Evolutionary conservation across 176 grass and related monocot species (phyloP).

Genomic region (Oryza nivara): DNA sequence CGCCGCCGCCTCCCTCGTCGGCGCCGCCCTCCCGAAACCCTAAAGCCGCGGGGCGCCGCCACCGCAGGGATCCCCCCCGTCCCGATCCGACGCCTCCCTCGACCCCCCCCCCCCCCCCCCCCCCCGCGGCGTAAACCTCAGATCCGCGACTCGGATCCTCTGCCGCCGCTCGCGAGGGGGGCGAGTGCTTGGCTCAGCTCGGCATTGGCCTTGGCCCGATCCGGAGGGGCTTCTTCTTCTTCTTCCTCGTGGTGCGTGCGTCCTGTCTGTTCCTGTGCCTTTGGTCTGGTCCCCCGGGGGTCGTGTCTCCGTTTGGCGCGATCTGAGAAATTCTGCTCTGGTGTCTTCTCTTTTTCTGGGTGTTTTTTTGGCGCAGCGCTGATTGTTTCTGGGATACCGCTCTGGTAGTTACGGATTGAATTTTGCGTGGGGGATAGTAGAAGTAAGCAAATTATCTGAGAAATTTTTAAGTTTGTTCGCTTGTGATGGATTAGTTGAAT

Average conservation of each 20-base stretch:
- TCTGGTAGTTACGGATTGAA: constrained; percentile 17
- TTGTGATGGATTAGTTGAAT: background rate
- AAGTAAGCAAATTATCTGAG: constrained; percentile 7
- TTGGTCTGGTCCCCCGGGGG: constrained; percentile 29
- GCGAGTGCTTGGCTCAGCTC: background rate
- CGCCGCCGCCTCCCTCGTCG: constrained; percentile 29
- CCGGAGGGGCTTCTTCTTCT: constrained; percentile 10
- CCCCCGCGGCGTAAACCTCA: constrained; percentile 18
- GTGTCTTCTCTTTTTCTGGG: constrained; percentile 23
- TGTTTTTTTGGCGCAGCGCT: constrained; percentile 33
- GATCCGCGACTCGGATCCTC: constrained; percentile 53
- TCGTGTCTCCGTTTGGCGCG: constrained; percentile 37
- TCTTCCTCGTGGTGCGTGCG: constrained; percentile 37
- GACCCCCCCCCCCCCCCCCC: background rate
- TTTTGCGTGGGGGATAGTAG: constrained; percentile 16
- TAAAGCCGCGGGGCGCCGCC: constrained; percentile 2
- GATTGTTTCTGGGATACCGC: constrained; percentile 16
- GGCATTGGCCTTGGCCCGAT: constrained; percentile 58
- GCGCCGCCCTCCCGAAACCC: constrained; percentile 17
- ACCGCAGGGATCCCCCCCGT: constrained; percentile 2
- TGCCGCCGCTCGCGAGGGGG: background rate
- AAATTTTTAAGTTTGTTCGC: background rate
- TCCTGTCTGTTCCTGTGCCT: constrained; percentile 17
- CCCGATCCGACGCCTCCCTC: background rate
- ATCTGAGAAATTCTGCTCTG: constrained; percentile 43